phyloP scores from a whole-genome alignment of 2,329 filamentous ascomycete species.

The Sporothrix protearum region DNA sequence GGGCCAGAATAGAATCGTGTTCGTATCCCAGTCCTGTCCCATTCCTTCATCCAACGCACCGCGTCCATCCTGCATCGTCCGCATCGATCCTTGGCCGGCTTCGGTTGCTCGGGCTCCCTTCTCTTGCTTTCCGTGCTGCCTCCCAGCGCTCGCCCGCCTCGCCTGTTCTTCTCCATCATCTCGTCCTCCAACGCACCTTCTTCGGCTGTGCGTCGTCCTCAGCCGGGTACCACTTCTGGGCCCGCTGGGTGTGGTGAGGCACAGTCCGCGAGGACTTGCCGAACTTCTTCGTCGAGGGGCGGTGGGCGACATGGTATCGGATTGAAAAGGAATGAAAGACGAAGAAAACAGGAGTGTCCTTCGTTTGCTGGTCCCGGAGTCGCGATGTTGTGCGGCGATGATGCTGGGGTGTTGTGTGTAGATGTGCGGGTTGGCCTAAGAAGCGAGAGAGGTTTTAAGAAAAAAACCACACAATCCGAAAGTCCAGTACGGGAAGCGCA shows the following conservation, averaged over 20 bases:
- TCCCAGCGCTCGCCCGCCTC: neutral
- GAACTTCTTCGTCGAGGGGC: slow-evolving; percentile 84
- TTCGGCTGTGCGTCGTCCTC: slow-evolving; percentile 84
- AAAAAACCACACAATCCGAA: slow-evolving; percentile 23
- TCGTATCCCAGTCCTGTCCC: neutral
- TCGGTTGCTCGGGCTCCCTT: neutral
- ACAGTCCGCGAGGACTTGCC: slow-evolving; percentile 85
- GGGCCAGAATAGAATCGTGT: too few relatives aligned
- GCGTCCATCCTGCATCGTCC: neutral
- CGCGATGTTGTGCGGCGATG: slow-evolving; percentile 23
- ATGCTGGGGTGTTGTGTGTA: slow-evolving; percentile 18
- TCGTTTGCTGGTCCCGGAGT: slow-evolving; percentile 24
- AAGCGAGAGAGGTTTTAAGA: slow-evolving; percentile 21
- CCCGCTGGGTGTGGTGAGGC: slow-evolving; percentile 83
- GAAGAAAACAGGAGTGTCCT: slow-evolving; percentile 21
- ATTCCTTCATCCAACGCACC: neutral
- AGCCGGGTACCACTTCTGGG: slow-evolving; percentile 98
- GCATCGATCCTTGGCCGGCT: neutral
- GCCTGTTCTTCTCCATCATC: neutral
- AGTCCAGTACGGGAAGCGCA: slow-evolving; percentile 12
- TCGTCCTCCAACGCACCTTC: slow-evolving; percentile 71
- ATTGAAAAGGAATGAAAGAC: slow-evolving; percentile 17
- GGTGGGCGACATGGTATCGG: slow-evolving; percentile 64
- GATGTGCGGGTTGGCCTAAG: slow-evolving; percentile 25
- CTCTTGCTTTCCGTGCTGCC: neutral